Evolutionary conservation across 345 rosid species (phyloP), one percentile per base, ranked within the genome.

Genomic region (Litchi chinensis): DNA sequence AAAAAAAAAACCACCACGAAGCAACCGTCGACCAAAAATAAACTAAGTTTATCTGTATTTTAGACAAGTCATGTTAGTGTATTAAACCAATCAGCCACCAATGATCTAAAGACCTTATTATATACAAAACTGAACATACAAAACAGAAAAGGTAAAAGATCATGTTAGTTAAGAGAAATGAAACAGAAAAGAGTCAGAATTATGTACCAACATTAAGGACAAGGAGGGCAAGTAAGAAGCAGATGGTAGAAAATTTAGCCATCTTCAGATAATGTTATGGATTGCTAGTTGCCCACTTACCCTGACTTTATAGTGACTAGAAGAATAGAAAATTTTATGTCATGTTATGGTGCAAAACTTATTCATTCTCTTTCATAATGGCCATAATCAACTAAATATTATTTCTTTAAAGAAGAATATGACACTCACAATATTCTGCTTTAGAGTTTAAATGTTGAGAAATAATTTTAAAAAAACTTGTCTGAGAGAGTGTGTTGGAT

Each of bases 201-300:
- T 75, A 62, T 62, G 15, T 59, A 41, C 73, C 81, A 73, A 81
- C 77, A 10, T 57, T 63, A 67, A 78, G 62, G 71, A 77, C 4
- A 63, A 80, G 19, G 64, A 83, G 74, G 48, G 56, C 24, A 77
- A 76, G 68, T 19, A 79, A 28, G 83, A 79, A 73, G 77, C 28
- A 72, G 67, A 71, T 41, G n/a, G 56, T 48, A 40, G 59, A 19
- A 63, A 39, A 26, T 64, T 76, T 82, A 43, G 67, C 77, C 85
- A 82, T 82, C 56, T 66, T 70, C 68, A 5, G 54, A 64, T 16
- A 21, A 52, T 11, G 18, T 18, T 21, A 26, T 0, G n/a, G 11
- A n/a, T 9, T 4, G 39, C 60, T n/a, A 8, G 24, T 21, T 12
- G 26, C 12, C 37, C 16, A 8, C 18, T 21, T 12, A 19, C 12